These are phyloP conservation scores for Yamadazyma phyllophila DNA, from an alignment of 805 yeast genomes.

Conservation along the genomic window DNA sequence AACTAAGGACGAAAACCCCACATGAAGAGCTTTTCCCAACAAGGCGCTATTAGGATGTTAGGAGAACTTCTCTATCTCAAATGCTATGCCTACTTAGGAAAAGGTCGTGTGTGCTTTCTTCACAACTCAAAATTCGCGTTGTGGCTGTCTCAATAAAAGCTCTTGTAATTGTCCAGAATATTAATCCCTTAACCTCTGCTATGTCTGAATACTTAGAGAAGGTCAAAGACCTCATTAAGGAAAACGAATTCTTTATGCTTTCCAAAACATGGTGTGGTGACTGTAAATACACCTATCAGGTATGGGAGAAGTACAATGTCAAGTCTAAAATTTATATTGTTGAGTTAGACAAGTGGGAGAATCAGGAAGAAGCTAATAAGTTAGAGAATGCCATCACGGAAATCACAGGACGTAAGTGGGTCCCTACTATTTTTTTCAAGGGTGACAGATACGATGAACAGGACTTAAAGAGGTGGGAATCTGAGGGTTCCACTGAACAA, in stretches of 20 bases:
- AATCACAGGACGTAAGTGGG: slow-evolving; percentile 62
- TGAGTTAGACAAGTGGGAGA: slow-evolving; percentile 56
- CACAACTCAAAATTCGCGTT: too few species aligned
- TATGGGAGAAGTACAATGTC: slow-evolving; percentile 55
- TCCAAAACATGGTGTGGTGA: slow-evolving; percentile 81
- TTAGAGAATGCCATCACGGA: slow-evolving; percentile 57
- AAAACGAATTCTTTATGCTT: slow-evolving; percentile 52
- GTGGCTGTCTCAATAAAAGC: too few species aligned
- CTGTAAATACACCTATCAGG: slow-evolving; percentile 58
- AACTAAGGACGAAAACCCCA: too few species aligned
- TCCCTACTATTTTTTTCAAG: slow-evolving; percentile 63
- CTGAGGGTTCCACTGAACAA: slow-evolving; percentile 29
- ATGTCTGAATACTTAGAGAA: slow-evolving; percentile 4
- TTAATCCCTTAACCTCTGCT: not conserved
- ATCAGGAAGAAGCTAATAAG: slow-evolving; percentile 47
- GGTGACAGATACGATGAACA: slow-evolving; percentile 60
- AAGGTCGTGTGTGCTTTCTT: not conserved
- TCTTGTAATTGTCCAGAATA: too few species aligned
- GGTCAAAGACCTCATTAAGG: slow-evolving; percentile 47
- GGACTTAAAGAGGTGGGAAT: slow-evolving; percentile 41
- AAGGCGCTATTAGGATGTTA: too few species aligned
- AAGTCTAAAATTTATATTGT: slow-evolving; percentile 49
- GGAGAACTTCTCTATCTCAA: too few species aligned
- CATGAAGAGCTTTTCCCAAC: too few species aligned
- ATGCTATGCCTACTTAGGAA: not conserved